Base-by-base conservation (phyloP, 2,329 filamentous ascomycete species). In the Aspergillus pseudoterreus region DNA sequence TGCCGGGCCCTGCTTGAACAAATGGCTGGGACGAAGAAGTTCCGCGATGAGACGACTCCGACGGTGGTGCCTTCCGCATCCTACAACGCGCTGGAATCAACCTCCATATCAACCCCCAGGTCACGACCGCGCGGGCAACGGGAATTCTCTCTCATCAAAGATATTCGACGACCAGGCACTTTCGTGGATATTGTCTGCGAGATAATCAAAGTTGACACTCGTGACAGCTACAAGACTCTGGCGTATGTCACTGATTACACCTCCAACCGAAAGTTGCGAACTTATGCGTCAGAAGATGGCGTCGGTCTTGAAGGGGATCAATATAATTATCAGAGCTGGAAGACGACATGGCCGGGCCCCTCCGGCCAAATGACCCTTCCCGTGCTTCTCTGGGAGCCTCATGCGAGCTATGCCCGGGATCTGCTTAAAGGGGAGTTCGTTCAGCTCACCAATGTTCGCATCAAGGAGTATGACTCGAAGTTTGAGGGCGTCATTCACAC, bases 161-260 rank as follows among this genome's bases (percentile, higher is more conserved):
- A 91, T 59, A 71, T 90, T 1, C 62, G 71, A 2, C 62, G 71
- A 2, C 71, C 78, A 0, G 67, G 69, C 12, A 74, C 61, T 0
- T 95, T 86, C 63, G 83, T 80, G 60, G 83, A 96, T 64, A 65
- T 95, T 1, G 74, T 89, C 15, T 90, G 82, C 1, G 81, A 92
- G 63, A 82, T 95, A 2, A 79, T 91, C 43, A 84, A 79, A 57
- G 72, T 78, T 0, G 82, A 75, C 57, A 63, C 71, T 12, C 66
- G 61, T 22, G 67, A 71, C 36, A 60, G 59, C 43, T 76, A 79
- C 22, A 80, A 71, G 51, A 70, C 81, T 11, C 82, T 83, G 4
- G 57, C 96, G 0, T 91, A 91, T 75, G 74, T 95, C 15, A 87
- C 88, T 0, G 92, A 96, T 69, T 96, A 92, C 67, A 95, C 90